These are phyloP conservation scores for Periconia macrospinosa DNA, from an alignment of 2,329 filamentous ascomycete genomes.

Conservation along the genomic window DNA sequence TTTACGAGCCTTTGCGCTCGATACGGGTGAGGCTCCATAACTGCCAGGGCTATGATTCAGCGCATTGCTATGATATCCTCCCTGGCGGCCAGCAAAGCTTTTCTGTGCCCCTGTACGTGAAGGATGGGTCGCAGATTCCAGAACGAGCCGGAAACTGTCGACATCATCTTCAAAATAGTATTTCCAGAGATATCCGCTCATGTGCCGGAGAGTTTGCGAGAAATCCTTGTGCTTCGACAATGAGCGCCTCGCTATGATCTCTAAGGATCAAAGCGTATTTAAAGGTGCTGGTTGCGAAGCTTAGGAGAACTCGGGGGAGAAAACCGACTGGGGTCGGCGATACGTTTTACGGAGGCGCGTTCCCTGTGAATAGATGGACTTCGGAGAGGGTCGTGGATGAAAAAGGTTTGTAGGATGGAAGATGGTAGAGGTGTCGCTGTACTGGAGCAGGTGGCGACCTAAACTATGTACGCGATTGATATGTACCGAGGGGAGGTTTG, in stretches of 20 bases:
- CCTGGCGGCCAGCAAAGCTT: conserved; percentile 40
- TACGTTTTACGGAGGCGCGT: conserved; percentile 21
- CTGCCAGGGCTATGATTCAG: conserved; percentile 52
- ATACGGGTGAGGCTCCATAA: conserved; percentile 50
- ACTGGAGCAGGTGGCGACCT: conserved; percentile 11
- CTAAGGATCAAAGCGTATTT: conserved; percentile 85
- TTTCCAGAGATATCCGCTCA: conserved; percentile 98
- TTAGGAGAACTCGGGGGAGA: conserved; percentile 44
- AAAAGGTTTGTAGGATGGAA: conserved; percentile 1
- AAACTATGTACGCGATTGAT: conserved; percentile 3
- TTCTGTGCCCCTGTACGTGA: conserved; percentile 59
- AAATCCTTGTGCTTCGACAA: conserved; percentile 57
- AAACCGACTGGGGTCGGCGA: conserved; percentile 23
- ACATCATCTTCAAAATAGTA: conserved; percentile 97
- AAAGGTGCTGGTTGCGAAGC: conserved; percentile 68
- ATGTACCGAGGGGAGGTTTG: not conserved
- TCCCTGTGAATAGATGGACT: not conserved
- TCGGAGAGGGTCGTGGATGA: not conserved
- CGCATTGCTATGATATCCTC: conserved; percentile 28
- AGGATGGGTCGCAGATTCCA: conserved; percentile 70
- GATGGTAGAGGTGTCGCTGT: conserved; percentile 1
- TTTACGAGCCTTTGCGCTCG: conserved; percentile 40
- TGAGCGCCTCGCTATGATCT: conserved; percentile 87
- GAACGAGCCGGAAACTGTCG: conserved; percentile 86
- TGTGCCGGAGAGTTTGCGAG: conserved; percentile 56